Percentiles rank a stretch among this genome's conserved stretches.
These are phyloP conservation scores for Amauroascus verrucosus DNA, from an alignment of 2,329 filamentous ascomycete genomes.

Conservation along the genomic window DNA sequence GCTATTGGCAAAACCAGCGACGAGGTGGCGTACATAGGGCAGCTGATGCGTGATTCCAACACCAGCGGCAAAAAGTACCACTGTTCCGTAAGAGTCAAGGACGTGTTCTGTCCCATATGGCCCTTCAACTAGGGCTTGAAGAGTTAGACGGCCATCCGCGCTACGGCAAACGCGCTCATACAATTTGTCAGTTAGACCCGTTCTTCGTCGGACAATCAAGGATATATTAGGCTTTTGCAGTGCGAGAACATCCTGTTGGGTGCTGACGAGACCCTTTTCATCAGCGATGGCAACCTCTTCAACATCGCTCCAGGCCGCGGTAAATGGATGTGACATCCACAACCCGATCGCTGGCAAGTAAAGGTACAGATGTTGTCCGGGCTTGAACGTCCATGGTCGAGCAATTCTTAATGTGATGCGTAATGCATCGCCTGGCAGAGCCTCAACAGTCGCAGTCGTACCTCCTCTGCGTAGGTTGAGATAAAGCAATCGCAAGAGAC, in stretches of 20 bases:
- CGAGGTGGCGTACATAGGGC: slow-evolving; percentile 69
- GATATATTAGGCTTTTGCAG: slow-evolving; percentile 53
- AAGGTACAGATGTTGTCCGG: slow-evolving; percentile 65
- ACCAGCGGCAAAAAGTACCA: slow-evolving; percentile 80
- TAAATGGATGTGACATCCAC: slow-evolving; percentile 71
- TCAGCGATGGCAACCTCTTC: slow-evolving; percentile 35
- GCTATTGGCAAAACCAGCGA: slow-evolving; percentile 57
- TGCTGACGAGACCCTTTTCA: slow-evolving; percentile 37
- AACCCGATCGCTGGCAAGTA: slow-evolving; percentile 56
- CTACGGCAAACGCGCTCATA: slow-evolving; percentile 56
- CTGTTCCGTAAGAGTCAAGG: slow-evolving; percentile 84
- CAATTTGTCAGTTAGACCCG: slow-evolving; percentile 75
- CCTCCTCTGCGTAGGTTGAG: slow-evolving; percentile 51
- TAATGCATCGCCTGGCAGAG: slow-evolving; percentile 58
- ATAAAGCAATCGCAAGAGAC: slow-evolving; percentile 54
- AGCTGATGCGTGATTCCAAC: slow-evolving; percentile 94
- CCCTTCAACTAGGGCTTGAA: slow-evolving; percentile 73
- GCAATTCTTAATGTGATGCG: slow-evolving; percentile 61
- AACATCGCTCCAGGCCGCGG: slow-evolving; percentile 62
- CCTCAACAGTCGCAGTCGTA: slow-evolving; percentile 56
- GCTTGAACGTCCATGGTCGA: slow-evolving; percentile 53
- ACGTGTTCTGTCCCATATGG: slow-evolving; percentile 78
- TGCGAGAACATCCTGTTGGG: slow-evolving; percentile 43
- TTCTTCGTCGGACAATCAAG: slow-evolving; percentile 77
- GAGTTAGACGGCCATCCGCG: slow-evolving; percentile 46